Percentiles rank a stretch among this genome's conserved stretches.
These are phyloP conservation scores for Solanum hybrid DNA, from an alignment of 305 asterid species.

Conservation along the genomic window DNA sequence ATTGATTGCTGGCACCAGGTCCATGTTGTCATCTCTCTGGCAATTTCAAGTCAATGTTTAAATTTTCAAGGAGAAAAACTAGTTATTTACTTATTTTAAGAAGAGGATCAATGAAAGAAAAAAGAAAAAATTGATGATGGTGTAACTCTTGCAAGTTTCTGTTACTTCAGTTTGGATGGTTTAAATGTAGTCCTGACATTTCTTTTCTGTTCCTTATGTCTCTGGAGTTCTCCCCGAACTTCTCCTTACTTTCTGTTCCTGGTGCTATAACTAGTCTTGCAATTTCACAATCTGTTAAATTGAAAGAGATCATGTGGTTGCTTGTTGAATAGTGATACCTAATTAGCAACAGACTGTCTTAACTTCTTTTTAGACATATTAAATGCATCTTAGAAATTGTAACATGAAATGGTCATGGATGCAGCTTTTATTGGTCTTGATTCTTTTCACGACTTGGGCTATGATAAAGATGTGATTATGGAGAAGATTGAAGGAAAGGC, in stretches of 20 bases:
- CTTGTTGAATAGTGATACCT: not conserved
- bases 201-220: not conserved
- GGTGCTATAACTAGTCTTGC: not conserved
- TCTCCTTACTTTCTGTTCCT: not conserved
- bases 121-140: not conserved
- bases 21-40: not conserved
- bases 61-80: not conserved
- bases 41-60: not conserved
- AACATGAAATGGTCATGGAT: not conserved
- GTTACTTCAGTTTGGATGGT: not conserved
- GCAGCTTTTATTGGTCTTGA: too few species aligned
- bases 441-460: not conserved
- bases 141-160: not conserved
- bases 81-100: not conserved
- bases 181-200: not conserved
- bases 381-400: not conserved
- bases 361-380: not conserved
- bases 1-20: not conserved
- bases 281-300: not conserved
- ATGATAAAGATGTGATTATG: slow-evolving; percentile 11
- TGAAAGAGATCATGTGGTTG: not conserved
- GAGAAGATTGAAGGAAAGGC: slow-evolving; percentile 21
- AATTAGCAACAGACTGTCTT: not conserved
- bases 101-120: not conserved
- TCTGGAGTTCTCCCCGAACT: not conserved